Percentiles rank a stretch among this genome's conserved stretches.
phyloP scores from a whole-genome alignment of 352 stramenopile species.

The Phytopythium vexans region DNA sequence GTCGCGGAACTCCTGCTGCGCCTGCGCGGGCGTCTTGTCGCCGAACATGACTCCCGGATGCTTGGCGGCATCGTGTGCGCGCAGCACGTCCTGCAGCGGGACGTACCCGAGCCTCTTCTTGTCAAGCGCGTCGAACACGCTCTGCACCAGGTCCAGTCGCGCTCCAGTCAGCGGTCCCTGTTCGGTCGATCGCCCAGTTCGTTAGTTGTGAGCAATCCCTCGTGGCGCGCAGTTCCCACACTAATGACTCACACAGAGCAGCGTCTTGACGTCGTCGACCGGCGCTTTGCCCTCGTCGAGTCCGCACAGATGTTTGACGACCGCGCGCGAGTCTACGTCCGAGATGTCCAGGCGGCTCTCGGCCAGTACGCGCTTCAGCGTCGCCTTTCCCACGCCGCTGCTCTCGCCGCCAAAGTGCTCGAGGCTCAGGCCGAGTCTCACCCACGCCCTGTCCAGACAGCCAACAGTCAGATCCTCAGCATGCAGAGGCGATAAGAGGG shows the following conservation, averaged over 20 bases:
- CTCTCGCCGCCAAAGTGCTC: constrained; percentile 42
- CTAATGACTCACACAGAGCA: constrained; percentile 42
- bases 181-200: not conserved
- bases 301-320: constrained; percentile 30
- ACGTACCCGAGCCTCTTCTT: constrained; percentile 60
- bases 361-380: constrained; percentile 56
- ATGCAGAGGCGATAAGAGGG: not conserved
- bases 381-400: constrained; percentile 38
- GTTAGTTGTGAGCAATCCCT: no score
- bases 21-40: constrained; percentile 49
- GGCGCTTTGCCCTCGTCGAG: constrained; percentile 41
- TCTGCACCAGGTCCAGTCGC: constrained; percentile 63
- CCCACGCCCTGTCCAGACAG: constrained; percentile 36
- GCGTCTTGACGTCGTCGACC: constrained; percentile 48
- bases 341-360: constrained; percentile 45
- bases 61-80: constrained; percentile 42
- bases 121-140: constrained; percentile 67
- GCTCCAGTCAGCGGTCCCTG: constrained; percentile 41
- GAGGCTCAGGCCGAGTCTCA: constrained; percentile 40
- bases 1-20: constrained; percentile 51
- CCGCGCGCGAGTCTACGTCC: constrained; percentile 58
- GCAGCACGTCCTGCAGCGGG: constrained; percentile 40
- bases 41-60: constrained; percentile 76
- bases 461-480: constrained; percentile 1
- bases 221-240: not conserved